Base-by-base conservation (phyloP, 306 rosid genomes). In the Cucurbita pepo region DNA sequence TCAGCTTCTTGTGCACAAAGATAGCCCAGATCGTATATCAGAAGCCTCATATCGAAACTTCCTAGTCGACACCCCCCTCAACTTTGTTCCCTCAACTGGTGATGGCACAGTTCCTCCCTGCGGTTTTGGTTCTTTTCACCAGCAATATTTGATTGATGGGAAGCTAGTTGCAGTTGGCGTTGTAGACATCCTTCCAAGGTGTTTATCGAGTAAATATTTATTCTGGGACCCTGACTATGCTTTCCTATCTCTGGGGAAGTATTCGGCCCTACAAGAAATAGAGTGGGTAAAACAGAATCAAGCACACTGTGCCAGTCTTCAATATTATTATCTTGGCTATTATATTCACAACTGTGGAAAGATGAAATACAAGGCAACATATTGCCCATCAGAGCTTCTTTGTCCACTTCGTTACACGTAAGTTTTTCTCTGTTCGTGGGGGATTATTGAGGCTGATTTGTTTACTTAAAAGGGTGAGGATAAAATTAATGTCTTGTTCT, bases 141-240 rank as follows among this genome's bases (percentile, higher is more conserved):
- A 95, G 76, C 99, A 89, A 73, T 95, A 95, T 85, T 78, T 89
- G 54, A 62, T 91, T 79, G 96, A 95, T 44, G 97, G 88, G 41
- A 79, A 77, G 76, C 88, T 95, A 78, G 86, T 91, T 80, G 97
- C 97, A 47, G 99, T 95, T 74, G 99, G 99, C 77, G 98, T 95
- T 72, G 73, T 95, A 62, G 99, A 95, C 71, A 86, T 95, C 82
- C 97, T 95, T 64, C 99, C 99, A 45, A 91, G 77, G 74, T 89
- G 96, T 88, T 77, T 95, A 80, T 95, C 97, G 1, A 95, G 99
- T 82, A 95, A 91, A 85, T 95, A 95, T 80, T 78, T 95, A 77
- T 91, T 91, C 83, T 95, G 99, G 99, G 99, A 95, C 74, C 99
- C 97, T 60, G 91, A 91, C 82, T 91, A 86, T 83, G 95, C 99